phyloP scores from a whole-genome alignment of 805 yeast species.

The Hemisphaericaspora nanyangensis region DNA sequence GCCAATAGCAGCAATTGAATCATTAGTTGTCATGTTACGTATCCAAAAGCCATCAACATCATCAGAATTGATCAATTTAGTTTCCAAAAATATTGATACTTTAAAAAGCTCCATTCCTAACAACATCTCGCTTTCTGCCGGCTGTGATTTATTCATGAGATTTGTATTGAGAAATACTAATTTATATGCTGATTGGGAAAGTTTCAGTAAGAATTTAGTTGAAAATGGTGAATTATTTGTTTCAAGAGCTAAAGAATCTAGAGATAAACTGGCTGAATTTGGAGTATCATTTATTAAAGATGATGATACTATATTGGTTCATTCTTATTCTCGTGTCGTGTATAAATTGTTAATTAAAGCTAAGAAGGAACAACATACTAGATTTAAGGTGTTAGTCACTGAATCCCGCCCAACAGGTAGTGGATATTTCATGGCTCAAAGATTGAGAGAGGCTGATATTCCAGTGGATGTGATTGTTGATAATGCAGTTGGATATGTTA shows the following conservation, averaged over 20 bases:
- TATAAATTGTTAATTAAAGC: conserved; percentile 72
- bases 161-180: conserved; percentile 88
- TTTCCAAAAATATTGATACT: conserved; percentile 70
- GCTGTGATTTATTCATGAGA: conserved; percentile 94
- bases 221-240: conserved; percentile 92
- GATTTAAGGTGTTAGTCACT: conserved; percentile 89
- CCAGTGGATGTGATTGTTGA: conserved; percentile 89
- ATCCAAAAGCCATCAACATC: conserved; percentile 89
- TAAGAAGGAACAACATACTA: conserved; percentile 60
- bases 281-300: conserved; percentile 90
- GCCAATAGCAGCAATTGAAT: conserved; percentile 99
- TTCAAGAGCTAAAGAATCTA: conserved; percentile 84
- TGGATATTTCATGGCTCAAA: conserved; percentile 67
- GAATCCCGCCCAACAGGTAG: conserved; percentile 86
- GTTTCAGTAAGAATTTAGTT: conserved; percentile 81
- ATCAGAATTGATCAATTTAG: conserved; percentile 80
- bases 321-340: conserved; percentile 90
- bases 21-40: conserved; percentile 77
- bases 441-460: conserved; percentile 65
- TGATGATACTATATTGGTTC: conserved; percentile 86
- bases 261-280: conserved; percentile 80
- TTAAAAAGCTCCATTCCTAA: conserved; percentile 80
- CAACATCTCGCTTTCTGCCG: conserved; percentile 91
- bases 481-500: conserved; percentile 88
- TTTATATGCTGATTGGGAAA: conserved; percentile 90